Base-by-base conservation (phyloP, 345 rosid genomes). In the Gossypium raimondii region DNA sequence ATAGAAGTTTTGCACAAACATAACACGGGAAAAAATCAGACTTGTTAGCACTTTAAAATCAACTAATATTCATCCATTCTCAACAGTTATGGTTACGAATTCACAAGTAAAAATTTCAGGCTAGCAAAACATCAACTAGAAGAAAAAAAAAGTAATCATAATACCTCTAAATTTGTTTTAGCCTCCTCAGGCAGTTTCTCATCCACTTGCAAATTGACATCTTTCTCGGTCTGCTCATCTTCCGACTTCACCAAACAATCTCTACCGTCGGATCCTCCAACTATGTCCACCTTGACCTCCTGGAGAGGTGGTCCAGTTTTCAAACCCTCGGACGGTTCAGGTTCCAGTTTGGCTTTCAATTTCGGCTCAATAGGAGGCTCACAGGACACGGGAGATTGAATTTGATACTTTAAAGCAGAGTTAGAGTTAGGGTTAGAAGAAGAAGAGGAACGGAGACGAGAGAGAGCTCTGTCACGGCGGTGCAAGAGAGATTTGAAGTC, bases 381-480 rank as follows among this genome's bases (percentile, higher is more conserved):
- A 45, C 47, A 25, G 14, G 38, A 60, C 27, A 57, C 69, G 25
- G 64, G 25, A 51, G 67, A 13, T 27, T 45, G 73, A 70, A 70
- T 14, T 80, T 34, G 52, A 44, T 16, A 74, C 62, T 17, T 70
- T 44, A 60, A 43, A 22, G 60, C 43, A 66, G 70, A 71, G 60
- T 61, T 20, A 55, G 73, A 59, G 57, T 75, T 41, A 52, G 74
- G 65, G 56, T 72, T 61, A 74, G 44, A 62, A 16, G 80, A 45
- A 53, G 81, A 29, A 51, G 81, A 16, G 43, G 77, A 78, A 73
- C 75, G 79, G 82, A 84, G 85, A 69, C 82, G 87, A 69, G 84
- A 82, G 69, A 90, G 91, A 51, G 94, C 94, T 29, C 62, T 78
- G 75, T 85, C 81, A 73, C 94, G 94, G 78, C 94, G 93, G 67